Evolutionary conservation across 108 stramenopile species (phyloP).

Genomic region (Schizochytrium sp.): DNA sequence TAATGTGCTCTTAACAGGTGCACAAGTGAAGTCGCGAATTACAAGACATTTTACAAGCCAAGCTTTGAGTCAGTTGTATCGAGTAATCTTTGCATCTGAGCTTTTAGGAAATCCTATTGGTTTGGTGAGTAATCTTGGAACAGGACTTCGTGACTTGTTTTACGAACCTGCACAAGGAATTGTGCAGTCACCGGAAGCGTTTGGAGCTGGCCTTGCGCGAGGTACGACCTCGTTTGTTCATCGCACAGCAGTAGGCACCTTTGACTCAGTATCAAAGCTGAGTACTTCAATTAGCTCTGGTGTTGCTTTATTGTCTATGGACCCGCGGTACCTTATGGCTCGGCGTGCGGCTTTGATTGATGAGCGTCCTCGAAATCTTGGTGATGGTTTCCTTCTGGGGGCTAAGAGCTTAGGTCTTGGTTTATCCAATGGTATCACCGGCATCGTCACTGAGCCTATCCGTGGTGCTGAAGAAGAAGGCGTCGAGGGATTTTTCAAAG

Average conservation of each 20-base stretch:
- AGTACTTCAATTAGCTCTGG: slow-evolving; percentile 33
- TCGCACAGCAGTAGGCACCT: slow-evolving; percentile 38
- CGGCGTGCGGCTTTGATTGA: slow-evolving; percentile 37
- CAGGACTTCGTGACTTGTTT: slow-evolving; percentile 54
- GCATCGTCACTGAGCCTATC: slow-evolving; percentile 35
- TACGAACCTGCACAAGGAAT: slow-evolving; percentile 50
- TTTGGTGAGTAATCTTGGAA: slow-evolving; percentile 4
- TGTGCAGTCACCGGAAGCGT: slow-evolving; percentile 45
- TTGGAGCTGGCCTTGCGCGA: slow-evolving; percentile 58
- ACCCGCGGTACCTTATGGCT: slow-evolving; percentile 38
- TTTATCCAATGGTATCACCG: slow-evolving; percentile 3
- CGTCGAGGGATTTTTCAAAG: slow-evolving; percentile 59
- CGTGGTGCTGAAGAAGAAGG: slow-evolving; percentile 54
- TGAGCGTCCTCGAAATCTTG: background rate
- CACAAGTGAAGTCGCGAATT: slow-evolving; percentile 1
- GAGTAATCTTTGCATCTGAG: slow-evolving; percentile 8
- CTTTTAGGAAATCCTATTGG: slow-evolving; percentile 41
- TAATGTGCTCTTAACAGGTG: background rate
- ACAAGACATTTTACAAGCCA: slow-evolving; percentile 31
- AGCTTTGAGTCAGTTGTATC: slow-evolving; percentile 24
- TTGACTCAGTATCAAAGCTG: slow-evolving; percentile 45
- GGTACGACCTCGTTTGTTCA: slow-evolving; percentile 55
- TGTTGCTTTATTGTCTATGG: slow-evolving; percentile 20
- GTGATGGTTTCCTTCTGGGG: slow-evolving; percentile 39
- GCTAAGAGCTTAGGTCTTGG: slow-evolving; percentile 56